Evolutionary conservation across 768 basidiomycete species (phyloP).

Genomic region (Asterophora lycoperdoides): DNA sequence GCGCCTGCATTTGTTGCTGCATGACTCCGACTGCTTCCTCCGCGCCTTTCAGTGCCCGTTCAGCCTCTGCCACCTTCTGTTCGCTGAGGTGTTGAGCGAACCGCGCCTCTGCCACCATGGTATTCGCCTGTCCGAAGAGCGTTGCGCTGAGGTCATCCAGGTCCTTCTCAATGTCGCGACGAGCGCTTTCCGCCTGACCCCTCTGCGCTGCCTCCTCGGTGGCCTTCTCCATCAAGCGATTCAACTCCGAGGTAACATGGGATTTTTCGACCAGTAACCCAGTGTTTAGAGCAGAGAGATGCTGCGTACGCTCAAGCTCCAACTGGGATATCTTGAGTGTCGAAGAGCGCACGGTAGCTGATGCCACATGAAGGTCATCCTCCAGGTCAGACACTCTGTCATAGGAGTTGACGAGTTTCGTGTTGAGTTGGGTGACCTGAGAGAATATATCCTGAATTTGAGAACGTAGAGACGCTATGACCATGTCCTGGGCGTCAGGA

Average conservation of each 20-base stretch:
- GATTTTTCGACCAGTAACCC: constrained; percentile 89
- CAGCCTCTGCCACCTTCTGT: constrained; percentile 71
- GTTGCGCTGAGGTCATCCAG: constrained; percentile 90
- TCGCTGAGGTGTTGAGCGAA: constrained; percentile 61
- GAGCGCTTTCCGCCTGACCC: constrained; percentile 85
- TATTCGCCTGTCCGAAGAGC: constrained; percentile 90
- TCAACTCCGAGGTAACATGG: constrained; percentile 89
- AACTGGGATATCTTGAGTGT: constrained; percentile 71
- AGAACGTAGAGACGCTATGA: constrained; percentile 73
- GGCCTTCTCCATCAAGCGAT: constrained; percentile 89
- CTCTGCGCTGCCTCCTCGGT: constrained; percentile 90
- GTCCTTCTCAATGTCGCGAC: constrained; percentile 84
- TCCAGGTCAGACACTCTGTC: constrained; percentile 91
- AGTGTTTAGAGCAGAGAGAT: constrained; percentile 85
- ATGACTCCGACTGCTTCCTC: constrained; percentile 83
- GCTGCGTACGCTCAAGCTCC: constrained; percentile 80
- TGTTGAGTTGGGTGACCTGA: constrained; percentile 87
- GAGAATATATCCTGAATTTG: constrained; percentile 86
- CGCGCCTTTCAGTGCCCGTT: constrained; percentile 72
- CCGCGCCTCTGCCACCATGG: constrained; percentile 95
- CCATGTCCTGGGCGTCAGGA: constrained; percentile 72
- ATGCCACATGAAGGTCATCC: constrained; percentile 73
- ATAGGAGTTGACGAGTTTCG: constrained; percentile 89
- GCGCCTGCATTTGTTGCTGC: constrained; percentile 78
- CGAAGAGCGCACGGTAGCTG: constrained; percentile 53